phyloP scores from a whole-genome alignment of 2,329 filamentous ascomycete species.

The Trichoderma arundinaceum region DNA sequence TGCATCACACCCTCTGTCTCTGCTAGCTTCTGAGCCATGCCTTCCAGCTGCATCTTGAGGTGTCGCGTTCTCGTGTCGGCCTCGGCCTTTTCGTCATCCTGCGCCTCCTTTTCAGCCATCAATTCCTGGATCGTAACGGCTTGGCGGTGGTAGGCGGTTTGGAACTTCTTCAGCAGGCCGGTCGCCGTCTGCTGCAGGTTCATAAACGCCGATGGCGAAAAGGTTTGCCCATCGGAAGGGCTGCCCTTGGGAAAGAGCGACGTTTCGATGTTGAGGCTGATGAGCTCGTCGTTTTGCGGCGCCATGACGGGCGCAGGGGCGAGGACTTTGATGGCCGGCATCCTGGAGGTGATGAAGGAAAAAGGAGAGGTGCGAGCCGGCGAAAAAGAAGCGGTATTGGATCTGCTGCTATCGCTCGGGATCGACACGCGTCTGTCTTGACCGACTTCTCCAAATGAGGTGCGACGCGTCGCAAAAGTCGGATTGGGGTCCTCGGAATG shows the following conservation, averaged over 20 bases:
- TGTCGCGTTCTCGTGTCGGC: slow-evolving; percentile 57
- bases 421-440: slow-evolving; percentile 14
- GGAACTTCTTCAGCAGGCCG: slow-evolving; percentile 61
- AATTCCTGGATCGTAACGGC: slow-evolving; percentile 57
- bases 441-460: slow-evolving; percentile 21
- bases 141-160: slow-evolving; percentile 62
- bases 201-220: slow-evolving; percentile 65
- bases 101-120: slow-evolving; percentile 58
- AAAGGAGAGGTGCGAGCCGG: slow-evolving; percentile 39
- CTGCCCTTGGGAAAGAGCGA: slow-evolving; percentile 57
- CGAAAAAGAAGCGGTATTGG: slow-evolving; percentile 32
- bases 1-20: slow-evolving; percentile 61
- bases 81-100: slow-evolving; percentile 62
- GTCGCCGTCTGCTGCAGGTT: slow-evolving; percentile 65
- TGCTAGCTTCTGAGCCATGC: slow-evolving; percentile 59
- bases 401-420: slow-evolving; percentile 6
- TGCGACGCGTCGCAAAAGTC: slow-evolving; percentile 21
- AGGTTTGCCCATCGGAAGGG: slow-evolving; percentile 53
- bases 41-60: slow-evolving; percentile 65
- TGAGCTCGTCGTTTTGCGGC: slow-evolving; percentile 57
- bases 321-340: slow-evolving; percentile 50
- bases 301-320: slow-evolving; percentile 36
- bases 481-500: not conserved
- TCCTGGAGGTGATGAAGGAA: slow-evolving; percentile 53
- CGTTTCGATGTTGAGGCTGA: slow-evolving; percentile 60